phyloP scores from a whole-genome alignment of 2,329 filamentous ascomycete genomes.

The Colletotrichum tofieldiae region DNA sequence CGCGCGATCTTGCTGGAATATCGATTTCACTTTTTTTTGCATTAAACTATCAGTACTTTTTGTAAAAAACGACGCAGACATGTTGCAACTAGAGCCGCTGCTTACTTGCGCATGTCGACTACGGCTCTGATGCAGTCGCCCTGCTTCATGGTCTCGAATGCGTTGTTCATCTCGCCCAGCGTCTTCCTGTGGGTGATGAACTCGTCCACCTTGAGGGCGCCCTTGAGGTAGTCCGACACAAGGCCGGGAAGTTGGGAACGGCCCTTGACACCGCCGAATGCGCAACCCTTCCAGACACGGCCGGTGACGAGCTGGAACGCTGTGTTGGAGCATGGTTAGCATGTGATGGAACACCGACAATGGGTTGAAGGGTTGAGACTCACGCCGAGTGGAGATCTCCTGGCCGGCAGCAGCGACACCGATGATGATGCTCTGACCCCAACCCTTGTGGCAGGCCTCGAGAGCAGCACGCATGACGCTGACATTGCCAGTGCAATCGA shows the following conservation, averaged over 20 bases:
- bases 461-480: constrained; percentile 95
- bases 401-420: constrained; percentile 96
- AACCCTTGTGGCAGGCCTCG: constrained; percentile 99
- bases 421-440: constrained; percentile 98
- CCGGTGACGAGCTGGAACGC: constrained; percentile 99
- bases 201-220: constrained; percentile 96
- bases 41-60: constrained; percentile 42
- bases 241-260: constrained; percentile 91
- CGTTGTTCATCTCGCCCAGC: constrained; percentile 87
- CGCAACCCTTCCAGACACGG: constrained; percentile 97
- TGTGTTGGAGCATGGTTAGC: constrained; percentile 53
- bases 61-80: constrained; percentile 19
- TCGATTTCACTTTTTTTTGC: constrained; percentile 42
- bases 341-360: neutral
- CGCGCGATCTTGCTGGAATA: constrained; percentile 14
- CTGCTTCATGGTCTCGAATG: constrained; percentile 94
- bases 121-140: constrained; percentile 98
- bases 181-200: constrained; percentile 97
- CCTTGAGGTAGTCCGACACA: constrained; percentile 90
- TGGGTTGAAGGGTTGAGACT: constrained; percentile 58
- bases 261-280: constrained; percentile 98
- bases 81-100: constrained; percentile 38
- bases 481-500: constrained; percentile 98
- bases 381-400: constrained; percentile 94
- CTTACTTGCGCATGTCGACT: constrained; percentile 72